phyloP scores from a whole-genome alignment of 148 eudicot species.

The Polygonum maritimum region DNA sequence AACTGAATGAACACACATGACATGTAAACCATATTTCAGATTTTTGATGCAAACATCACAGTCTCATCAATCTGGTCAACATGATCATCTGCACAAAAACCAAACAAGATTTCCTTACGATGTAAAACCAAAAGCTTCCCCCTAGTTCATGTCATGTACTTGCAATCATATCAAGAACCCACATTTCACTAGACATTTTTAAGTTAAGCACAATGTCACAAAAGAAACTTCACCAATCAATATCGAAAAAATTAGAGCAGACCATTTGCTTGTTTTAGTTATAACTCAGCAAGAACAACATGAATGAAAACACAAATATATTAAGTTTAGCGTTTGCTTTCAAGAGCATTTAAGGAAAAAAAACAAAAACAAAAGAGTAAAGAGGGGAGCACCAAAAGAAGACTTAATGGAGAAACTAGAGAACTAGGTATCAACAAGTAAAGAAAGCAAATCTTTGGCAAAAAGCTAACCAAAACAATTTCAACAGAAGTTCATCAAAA shows the following conservation, averaged over 20 bases:
- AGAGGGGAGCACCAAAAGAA: no score
- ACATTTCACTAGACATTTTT: neutral
- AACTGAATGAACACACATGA: neutral
- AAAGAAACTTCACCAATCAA: no score
- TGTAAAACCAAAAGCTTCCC: neutral
- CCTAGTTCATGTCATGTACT: neutral
- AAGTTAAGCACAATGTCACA: neutral
- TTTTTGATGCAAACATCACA: neutral
- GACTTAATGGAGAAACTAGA: no score
- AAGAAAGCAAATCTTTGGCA: no score
- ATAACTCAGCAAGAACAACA: no score
- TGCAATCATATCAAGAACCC: neutral
- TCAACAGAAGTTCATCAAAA: neutral
- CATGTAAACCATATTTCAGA: neutral
- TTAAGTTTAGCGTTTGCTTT: no score
- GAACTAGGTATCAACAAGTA: no score
- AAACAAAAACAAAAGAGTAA: no score
- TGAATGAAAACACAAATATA: no score
- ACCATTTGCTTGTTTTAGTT: no score
- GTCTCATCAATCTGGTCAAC: neutral
- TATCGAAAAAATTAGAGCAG: constrained; percentile 18
- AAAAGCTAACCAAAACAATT: neutral
- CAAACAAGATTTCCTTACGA: neutral
- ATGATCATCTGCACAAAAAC: neutral
- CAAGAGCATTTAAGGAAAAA: no score